Evolutionary conservation across 441 rosid species (phyloP).

Genomic region (Adansonia grandidieri): DNA sequence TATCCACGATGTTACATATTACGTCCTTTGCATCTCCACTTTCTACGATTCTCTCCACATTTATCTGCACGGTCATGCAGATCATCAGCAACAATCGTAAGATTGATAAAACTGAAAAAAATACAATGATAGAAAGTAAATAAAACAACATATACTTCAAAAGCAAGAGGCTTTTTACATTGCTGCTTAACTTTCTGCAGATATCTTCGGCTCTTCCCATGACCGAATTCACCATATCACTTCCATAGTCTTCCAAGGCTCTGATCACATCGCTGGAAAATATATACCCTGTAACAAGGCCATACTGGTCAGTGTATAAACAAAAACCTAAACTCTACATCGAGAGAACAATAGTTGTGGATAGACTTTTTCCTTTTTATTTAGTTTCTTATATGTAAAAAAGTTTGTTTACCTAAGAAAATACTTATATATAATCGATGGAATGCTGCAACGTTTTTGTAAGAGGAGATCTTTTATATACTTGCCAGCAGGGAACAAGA

Average conservation of each 20-base stretch:
- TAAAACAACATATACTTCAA: neutral
- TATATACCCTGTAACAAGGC: slow-evolving; percentile 46
- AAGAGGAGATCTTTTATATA: neutral
- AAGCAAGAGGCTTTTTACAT: slow-evolving; percentile 18
- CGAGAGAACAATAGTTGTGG: neutral
- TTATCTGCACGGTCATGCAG: slow-evolving; percentile 41
- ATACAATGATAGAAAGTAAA: neutral
- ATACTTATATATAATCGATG: neutral
- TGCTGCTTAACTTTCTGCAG: slow-evolving; percentile 39
- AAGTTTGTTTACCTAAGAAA: no score
- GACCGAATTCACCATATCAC: slow-evolving; percentile 60
- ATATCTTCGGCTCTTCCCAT: slow-evolving; percentile 75
- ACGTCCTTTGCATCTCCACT: slow-evolving; percentile 86
- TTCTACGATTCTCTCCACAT: slow-evolving; percentile 60
- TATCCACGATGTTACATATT: slow-evolving; percentile 68
- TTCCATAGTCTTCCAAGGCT: slow-evolving; percentile 54
- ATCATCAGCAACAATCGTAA: neutral
- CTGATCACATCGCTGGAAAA: slow-evolving; percentile 51
- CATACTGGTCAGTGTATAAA: neutral
- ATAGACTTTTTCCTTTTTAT: neutral
- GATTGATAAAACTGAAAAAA: neutral
- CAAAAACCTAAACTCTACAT: neutral
- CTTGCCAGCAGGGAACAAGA: neutral
- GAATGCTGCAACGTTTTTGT: neutral
- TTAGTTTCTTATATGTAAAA: no score